Evolutionary conservation across 2,329 filamentous ascomycete species (phyloP).

Genomic region (Fusarium guadeloupense): DNA sequence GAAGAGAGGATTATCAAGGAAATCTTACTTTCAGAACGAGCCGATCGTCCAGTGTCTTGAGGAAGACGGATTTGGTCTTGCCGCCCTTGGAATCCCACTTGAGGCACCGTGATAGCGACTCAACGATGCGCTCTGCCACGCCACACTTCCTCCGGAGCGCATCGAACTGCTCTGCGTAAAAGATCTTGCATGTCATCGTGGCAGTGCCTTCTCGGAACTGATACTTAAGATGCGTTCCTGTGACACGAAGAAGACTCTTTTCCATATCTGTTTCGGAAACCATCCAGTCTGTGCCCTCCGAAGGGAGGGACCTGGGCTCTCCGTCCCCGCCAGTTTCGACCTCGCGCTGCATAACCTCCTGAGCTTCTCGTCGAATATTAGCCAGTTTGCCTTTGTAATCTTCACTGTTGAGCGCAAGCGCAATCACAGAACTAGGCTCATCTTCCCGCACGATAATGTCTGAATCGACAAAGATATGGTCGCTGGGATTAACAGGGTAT

Average conservation of each 20-base stretch:
- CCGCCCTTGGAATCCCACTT: slow-evolving; percentile 99
- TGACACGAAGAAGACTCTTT: slow-evolving; percentile 82
- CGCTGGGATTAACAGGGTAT: slow-evolving; percentile 85
- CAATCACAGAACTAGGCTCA: slow-evolving; percentile 95
- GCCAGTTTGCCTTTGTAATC: slow-evolving; percentile 86
- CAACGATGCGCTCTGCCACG: slow-evolving; percentile 90
- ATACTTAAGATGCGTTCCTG: slow-evolving; percentile 94
- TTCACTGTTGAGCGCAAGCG: slow-evolving; percentile 86
- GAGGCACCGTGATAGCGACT: slow-evolving; percentile 91
- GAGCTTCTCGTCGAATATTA: slow-evolving; percentile 66
- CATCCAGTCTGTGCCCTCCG: slow-evolving; percentile 52
- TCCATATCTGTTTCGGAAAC: slow-evolving; percentile 79
- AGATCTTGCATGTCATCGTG: slow-evolving; percentile 96
- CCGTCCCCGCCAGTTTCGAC: slow-evolving; percentile 44
- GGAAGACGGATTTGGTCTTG: slow-evolving; percentile 96
- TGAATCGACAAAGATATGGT: slow-evolving; percentile 96
- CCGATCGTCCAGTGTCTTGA: slow-evolving; percentile 95
- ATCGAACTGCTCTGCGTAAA: slow-evolving; percentile 98
- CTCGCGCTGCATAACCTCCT: slow-evolving; percentile 53
- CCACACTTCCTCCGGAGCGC: slow-evolving; percentile 92
- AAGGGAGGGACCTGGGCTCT: slow-evolving; percentile 46
- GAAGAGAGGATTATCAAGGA: not conserved
- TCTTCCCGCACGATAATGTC: slow-evolving; percentile 98
- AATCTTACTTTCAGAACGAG: slow-evolving; percentile 79
- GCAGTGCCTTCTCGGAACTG: slow-evolving; percentile 95